Conservation (phyloP, 2,329 filamentous ascomycete genomes). For the Cordyceps cateniannulata region DNA sequence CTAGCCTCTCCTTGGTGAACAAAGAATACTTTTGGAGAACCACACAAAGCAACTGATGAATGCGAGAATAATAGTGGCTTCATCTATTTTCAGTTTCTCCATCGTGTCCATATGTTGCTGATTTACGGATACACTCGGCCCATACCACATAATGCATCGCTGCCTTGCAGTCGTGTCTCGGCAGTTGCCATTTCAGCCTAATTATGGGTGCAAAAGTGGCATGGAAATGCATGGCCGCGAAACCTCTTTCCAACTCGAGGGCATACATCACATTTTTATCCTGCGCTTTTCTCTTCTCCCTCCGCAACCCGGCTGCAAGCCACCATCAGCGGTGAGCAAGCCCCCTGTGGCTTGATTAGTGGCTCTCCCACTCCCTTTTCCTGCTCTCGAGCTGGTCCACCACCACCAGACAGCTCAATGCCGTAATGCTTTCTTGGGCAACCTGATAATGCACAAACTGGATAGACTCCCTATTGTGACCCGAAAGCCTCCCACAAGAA, state of each 20-base stretch:
- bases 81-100: neutral
- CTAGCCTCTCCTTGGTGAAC: too few species aligned
- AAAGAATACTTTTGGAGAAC: too few species aligned
- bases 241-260: neutral
- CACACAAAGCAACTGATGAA: too few species aligned
- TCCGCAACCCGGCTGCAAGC: neutral
- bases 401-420: neutral
- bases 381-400: neutral
- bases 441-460: neutral
- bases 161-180: slow-evolving; percentile 1
- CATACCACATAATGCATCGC: neutral
- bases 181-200: slow-evolving; percentile 1
- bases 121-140: neutral
- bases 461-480: neutral
- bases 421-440: neutral
- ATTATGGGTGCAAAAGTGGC: neutral
- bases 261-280: too few species aligned
- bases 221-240: neutral
- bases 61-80: too few species aligned
- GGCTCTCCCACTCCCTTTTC: neutral
- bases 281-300: neutral
- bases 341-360: slow-evolving; percentile 1
- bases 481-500: too few species aligned
- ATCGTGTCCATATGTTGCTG: neutral
- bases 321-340: slow-evolving; percentile 9